These are phyloP conservation scores for Cordyceps militaris DNA, from an alignment of 2,329 filamentous ascomycete species.

Conservation along the genomic window DNA sequence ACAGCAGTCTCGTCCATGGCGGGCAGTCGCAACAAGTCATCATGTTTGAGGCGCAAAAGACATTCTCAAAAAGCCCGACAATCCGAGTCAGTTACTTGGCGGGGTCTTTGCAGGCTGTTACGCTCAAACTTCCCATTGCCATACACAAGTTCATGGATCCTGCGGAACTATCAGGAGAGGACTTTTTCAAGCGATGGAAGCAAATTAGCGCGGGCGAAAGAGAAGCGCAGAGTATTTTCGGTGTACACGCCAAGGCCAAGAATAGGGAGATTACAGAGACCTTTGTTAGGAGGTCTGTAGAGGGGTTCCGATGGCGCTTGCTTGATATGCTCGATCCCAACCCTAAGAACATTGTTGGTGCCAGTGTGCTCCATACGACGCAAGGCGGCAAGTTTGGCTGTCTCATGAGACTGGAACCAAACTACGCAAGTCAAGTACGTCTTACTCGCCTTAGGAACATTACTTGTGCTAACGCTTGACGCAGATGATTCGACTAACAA, in stretches of 20 bases:
- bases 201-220: constrained; percentile 86
- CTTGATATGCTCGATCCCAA: constrained; percentile 86
- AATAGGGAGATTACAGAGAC: constrained; percentile 59
- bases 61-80: constrained; percentile 80
- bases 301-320: constrained; percentile 86
- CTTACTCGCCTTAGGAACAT: not conserved
- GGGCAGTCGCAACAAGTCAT: constrained; percentile 87
- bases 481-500: constrained; percentile 91
- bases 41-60: constrained; percentile 80
- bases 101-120: constrained; percentile 85
- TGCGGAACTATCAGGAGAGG: constrained; percentile 76
- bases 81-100: constrained; percentile 92
- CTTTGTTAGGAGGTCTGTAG: constrained; percentile 65
- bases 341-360: constrained; percentile 85
- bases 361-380: constrained; percentile 75
- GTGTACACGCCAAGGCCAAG: constrained; percentile 43
- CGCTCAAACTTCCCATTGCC: constrained; percentile 78
- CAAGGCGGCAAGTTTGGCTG: constrained; percentile 90
- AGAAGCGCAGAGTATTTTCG: constrained; percentile 84
- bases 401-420: constrained; percentile 87
- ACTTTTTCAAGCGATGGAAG: constrained; percentile 99
- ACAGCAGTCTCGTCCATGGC: constrained; percentile 67
- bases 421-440: constrained; percentile 81
- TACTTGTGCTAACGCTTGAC: constrained; percentile 18
- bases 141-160: constrained; percentile 97